A percentile compares a stretch with the other conserved stretches of the same genome.
These are phyloP conservation scores for Blastobotrys apis DNA, from an alignment of 1,139 yeast species.

Conservation along the genomic window DNA sequence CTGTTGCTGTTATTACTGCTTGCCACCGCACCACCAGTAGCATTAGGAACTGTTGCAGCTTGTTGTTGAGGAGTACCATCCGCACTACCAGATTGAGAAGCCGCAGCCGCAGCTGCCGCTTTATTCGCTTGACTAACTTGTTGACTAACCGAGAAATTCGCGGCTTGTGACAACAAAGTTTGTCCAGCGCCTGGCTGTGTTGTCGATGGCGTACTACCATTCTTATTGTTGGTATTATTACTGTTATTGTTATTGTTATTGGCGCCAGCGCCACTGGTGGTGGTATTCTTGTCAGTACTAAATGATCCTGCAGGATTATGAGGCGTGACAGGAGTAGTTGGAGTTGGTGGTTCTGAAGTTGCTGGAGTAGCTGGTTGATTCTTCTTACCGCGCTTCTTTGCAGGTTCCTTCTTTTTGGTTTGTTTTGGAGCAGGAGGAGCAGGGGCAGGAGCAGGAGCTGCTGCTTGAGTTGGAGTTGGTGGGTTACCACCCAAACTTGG, in stretches of 20 bases:
- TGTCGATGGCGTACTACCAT: conserved; percentile 6
- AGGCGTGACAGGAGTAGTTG: conserved; percentile 39
- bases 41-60: no score
- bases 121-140: conserved; percentile 12
- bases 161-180: conserved; percentile 24
- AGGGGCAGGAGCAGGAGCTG: conserved; percentile 18
- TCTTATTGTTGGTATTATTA: conserved; percentile 6
- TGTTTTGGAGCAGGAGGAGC: conserved; percentile 28
- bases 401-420: conserved; percentile 32
- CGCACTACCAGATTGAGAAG: conserved; percentile 7
- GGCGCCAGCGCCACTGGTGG: conserved; percentile 5
- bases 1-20: conserved; percentile 16
- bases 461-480: conserved; percentile 47
- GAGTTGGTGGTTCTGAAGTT: conserved; percentile 38
- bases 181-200: conserved; percentile 15
- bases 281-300: conserved; percentile 14
- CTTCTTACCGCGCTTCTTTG: conserved; percentile 38
- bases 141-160: conserved; percentile 18
- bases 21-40: conserved; percentile 1
- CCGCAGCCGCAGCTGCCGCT: conserved; percentile 10
- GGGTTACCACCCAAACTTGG: conserved; percentile 34
- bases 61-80: not conserved
- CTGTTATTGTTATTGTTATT: conserved; percentile 4
- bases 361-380: conserved; percentile 33
- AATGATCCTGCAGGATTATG: conserved; percentile 27